Base-by-base conservation (phyloP, 495 filamentous ascomycete species). In the Aspergillus bertholletiae region DNA sequence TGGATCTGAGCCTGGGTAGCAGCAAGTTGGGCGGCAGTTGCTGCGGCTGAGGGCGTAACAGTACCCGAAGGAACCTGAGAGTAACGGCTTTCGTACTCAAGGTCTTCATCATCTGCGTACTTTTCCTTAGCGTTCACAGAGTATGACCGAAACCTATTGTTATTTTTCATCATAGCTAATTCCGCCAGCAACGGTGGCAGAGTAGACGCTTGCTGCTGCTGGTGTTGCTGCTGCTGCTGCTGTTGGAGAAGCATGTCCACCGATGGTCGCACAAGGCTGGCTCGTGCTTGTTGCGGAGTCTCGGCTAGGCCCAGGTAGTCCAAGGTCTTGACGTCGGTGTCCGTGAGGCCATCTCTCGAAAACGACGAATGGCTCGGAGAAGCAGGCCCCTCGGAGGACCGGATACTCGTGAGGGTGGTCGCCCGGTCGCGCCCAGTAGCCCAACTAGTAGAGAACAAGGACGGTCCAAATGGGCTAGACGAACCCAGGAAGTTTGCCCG, bases 121-220 rank as follows among this genome's bases (percentile, higher is more conserved):
- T 95, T 96, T 67, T 97, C 94, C 69, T 95, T 97, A 37, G 95
- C 94, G 70, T 98, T 97, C 45, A 98, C 94, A 20, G 94, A 98
- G 68, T 96, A 97, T 26, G 94, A 98, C 17, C 94, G 85, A 72
- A 97, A 91, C 43, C 94, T 82, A 69, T 88, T 97, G 50, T 88
- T 80, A 55, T 84, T 90, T 68, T 87, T 89, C 57, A 84, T 85
- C 61, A 89, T 83, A 45, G 84, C 84, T 62, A 94, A 74, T 55
- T 89, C 89, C 44, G 88, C 88, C n/a, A 96, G 74, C 59, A 91
- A 86, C 4, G 88, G 88, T 46, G 82, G 84, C 28, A 86, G 68
- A 27, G 74, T 71, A 55, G 78, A 73, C 27, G 80, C 74, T 53
- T 75, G 71, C 49, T 79, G 62, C 57, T 84, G 81, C 63, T 85